Evolutionary conservation across 2,329 filamentous ascomycete genomes (phyloP), one percentile per base, ranked within the genome.

Genomic region (Amauroascus niger): DNA sequence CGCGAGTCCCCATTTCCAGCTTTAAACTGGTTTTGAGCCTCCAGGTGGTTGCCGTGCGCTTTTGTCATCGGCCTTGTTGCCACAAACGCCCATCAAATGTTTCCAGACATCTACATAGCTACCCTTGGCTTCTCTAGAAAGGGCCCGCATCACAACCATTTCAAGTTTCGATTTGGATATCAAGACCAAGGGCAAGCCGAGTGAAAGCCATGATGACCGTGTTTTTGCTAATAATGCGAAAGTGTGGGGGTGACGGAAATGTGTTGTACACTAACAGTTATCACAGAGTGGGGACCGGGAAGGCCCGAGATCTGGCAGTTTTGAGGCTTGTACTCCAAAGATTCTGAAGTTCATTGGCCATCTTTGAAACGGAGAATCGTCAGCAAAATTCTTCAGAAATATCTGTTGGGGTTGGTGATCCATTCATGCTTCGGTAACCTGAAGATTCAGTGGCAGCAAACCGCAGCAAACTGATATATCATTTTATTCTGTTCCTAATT

Each of bases 31-130:
- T 11, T 7, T 35, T 35, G 13, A 16, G 39, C 13, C 39, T 35
- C 16, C 49, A 26, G 28, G 20, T 24, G 49, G 49, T 30, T 39
- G 39, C 39, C 39, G 44, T 44, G 49, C 40, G 49, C 40, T 35
- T 13, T 9, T 51, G 26, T 5, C 7, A 44, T 28, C 9, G 28
- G 18, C 28, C 11, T 35, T 39, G 30, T 35, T 35, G 14, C 39
- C 40, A 51, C 20, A 16, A 26, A 24, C 49, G 18, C 24, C 9
- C 26, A 20, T 6, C 32, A 28, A 32, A 20, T 33, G 28, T 32
- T 5, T 33, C 24, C 24, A 16, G 43, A 32, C 26, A 30, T 18
- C 4, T 32, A 32, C 3, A 3, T 13, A 30, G 2, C 24, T n/a
- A n/a, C n/a, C n/a, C n/a, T n/a, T n/a, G n/a, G n/a, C 43, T 45